Conservation (phyloP, 495 filamentous ascomycete genomes). For the Podospora anserina region DNA sequence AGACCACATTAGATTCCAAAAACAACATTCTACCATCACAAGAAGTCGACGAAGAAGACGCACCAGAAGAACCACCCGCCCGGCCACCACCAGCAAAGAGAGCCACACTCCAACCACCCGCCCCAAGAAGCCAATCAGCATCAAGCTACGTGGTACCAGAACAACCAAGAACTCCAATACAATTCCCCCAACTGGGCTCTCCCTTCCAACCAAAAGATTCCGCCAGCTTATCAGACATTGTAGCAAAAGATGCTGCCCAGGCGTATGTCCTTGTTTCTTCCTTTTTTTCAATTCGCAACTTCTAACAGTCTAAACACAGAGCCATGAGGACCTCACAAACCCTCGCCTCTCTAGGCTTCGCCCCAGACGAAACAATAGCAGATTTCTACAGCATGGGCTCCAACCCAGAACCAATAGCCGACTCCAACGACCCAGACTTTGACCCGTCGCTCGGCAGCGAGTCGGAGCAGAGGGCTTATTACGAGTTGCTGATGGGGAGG, state of each 20-base stretch:
- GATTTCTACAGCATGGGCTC: conserved; percentile 39
- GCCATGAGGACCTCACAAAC: conserved; percentile 33
- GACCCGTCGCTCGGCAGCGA: conserved; percentile 34
- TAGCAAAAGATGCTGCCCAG: conserved; percentile 37
- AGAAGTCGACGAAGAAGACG: conserved; percentile 19
- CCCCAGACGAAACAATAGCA: conserved; percentile 37
- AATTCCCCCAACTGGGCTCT: background rate
- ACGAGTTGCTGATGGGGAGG: conserved; percentile 39
- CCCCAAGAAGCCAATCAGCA: conserved; percentile 15
- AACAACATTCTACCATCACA: conserved; percentile 6
- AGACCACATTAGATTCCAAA: background rate
- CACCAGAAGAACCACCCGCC: conserved; percentile 13
- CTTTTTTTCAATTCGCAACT: background rate
- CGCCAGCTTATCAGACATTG: conserved; percentile 32
- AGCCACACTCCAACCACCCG: conserved; percentile 9
- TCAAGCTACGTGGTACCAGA: conserved; percentile 11
- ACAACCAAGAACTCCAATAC: conserved; percentile 5
- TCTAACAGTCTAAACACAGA: conserved; percentile 5
- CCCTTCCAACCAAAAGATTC: conserved; percentile 17
- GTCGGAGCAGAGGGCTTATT: conserved; percentile 36
- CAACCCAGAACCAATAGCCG: conserved; percentile 33
- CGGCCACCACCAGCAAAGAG: conserved; percentile 23
- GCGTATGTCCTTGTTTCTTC: conserved; percentile 18
- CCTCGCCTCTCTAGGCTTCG: conserved; percentile 36
- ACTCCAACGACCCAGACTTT: conserved; percentile 23